A percentile compares a stretch with the other conserved stretches of the same genome.
phyloP scores from a whole-genome alignment of 1,139 yeast species.

The Scheffersomyces insectosa region DNA sequence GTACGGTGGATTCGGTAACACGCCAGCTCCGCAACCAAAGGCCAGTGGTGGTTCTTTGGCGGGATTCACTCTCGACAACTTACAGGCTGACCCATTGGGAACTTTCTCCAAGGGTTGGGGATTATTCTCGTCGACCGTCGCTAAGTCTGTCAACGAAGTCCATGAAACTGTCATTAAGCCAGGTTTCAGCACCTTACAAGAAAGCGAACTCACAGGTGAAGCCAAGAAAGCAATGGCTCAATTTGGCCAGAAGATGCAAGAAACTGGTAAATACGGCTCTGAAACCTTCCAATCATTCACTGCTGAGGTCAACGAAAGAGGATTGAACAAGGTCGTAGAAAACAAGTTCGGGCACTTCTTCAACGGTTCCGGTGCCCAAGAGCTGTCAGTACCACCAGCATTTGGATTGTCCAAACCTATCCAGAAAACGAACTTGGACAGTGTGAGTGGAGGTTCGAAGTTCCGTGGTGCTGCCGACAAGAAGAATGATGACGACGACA shows the following conservation, averaged over 20 bases:
- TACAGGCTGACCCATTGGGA: slow-evolving; percentile 86
- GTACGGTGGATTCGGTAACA: slow-evolving; percentile 86
- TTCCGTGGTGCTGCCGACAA: slow-evolving; percentile 10
- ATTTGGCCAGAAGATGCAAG: slow-evolving; percentile 91
- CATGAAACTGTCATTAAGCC: slow-evolving; percentile 89
- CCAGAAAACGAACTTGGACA: slow-evolving; percentile 56
- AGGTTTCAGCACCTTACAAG: slow-evolving; percentile 76
- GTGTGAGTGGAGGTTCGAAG: slow-evolving; percentile 44
- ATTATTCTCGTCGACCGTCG: slow-evolving; percentile 77
- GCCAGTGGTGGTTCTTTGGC: slow-evolving; percentile 44
- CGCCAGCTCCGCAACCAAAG: slow-evolving; percentile 50
- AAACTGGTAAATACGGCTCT: slow-evolving; percentile 73
- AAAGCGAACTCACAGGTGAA: slow-evolving; percentile 75
- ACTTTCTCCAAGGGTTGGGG: slow-evolving; percentile 94
- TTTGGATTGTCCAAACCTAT: slow-evolving; percentile 69
- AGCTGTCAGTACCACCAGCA: slow-evolving; percentile 55
- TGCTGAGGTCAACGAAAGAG: slow-evolving; percentile 39
- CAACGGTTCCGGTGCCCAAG: slow-evolving; percentile 32
- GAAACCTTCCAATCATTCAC: slow-evolving; percentile 69
- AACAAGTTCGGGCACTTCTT: slow-evolving; percentile 54
- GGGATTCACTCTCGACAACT: slow-evolving; percentile 67
- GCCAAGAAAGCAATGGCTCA: slow-evolving; percentile 92
- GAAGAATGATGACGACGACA: slow-evolving; percentile 36
- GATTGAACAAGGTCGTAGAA: slow-evolving; percentile 42
- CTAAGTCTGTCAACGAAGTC: slow-evolving; percentile 82